These are phyloP conservation scores for Nemania diffusa DNA, from an alignment of 2,329 filamentous ascomycete genomes.

Conservation along the genomic window DNA sequence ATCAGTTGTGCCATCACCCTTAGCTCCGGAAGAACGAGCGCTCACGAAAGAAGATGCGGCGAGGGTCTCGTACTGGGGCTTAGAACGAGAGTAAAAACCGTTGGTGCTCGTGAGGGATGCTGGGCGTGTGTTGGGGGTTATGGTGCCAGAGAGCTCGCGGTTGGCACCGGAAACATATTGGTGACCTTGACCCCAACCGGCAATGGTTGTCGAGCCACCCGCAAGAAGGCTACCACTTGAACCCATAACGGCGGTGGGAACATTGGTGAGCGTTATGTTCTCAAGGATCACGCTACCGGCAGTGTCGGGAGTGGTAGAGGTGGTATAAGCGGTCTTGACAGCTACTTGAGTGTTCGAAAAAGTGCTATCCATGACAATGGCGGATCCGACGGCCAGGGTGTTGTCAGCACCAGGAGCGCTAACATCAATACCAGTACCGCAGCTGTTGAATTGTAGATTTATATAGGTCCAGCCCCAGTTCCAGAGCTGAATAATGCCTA, in stretches of 20 bases:
- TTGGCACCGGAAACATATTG: slow-evolving; percentile 61
- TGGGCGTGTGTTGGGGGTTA: slow-evolving; percentile 61
- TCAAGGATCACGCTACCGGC: slow-evolving; percentile 69
- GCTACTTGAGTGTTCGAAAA: slow-evolving; percentile 72
- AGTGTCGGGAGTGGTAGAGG: slow-evolving; percentile 52
- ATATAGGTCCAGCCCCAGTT: slow-evolving; percentile 79
- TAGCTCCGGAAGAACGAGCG: slow-evolving; percentile 65
- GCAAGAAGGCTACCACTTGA: slow-evolving; percentile 60
- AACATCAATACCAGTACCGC: slow-evolving; percentile 70
- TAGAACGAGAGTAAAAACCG: slow-evolving; percentile 71
- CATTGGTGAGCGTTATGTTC: slow-evolving; percentile 54
- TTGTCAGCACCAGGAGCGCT: slow-evolving; percentile 56
- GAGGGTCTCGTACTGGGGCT: slow-evolving; percentile 75
- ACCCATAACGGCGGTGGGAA: slow-evolving; percentile 54
- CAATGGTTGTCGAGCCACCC: slow-evolving; percentile 63
- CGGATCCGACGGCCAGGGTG: slow-evolving; percentile 72
- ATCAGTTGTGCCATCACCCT: slow-evolving; percentile 76
- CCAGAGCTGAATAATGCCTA: slow-evolving; percentile 73
- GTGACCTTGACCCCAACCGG: slow-evolving; percentile 75
- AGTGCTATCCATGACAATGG: slow-evolving; percentile 76
- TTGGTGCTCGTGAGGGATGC: slow-evolving; percentile 61
- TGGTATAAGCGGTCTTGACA: slow-evolving; percentile 70
- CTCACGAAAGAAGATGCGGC: slow-evolving; percentile 67
- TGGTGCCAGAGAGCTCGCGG: slow-evolving; percentile 59
- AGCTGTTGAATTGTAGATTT: slow-evolving; percentile 68